phyloP scores from a whole-genome alignment of 192 early-diverging fungal species.

The Chytriomyces sp. region DNA sequence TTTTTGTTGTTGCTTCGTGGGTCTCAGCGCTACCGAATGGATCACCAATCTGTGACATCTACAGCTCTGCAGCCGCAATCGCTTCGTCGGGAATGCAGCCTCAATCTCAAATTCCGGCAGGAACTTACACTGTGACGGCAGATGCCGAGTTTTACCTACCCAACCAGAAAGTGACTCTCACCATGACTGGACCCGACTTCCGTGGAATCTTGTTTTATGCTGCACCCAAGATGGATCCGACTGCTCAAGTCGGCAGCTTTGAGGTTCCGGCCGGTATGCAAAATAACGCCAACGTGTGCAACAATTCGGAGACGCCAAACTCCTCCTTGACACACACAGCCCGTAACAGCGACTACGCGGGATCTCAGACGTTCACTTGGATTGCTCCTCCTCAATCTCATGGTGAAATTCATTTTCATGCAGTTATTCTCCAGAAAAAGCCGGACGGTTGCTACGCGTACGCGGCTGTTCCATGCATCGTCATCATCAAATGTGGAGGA shows the following conservation, averaged over 20 bases:
- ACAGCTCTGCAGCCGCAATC: background rate
- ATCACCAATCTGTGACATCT: constrained; percentile 8
- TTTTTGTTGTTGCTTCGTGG: too few species aligned
- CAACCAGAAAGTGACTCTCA: constrained; percentile 4
- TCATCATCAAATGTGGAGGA: too few species aligned
- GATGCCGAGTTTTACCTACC: background rate
- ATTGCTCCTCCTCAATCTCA: background rate
- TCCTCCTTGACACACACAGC: constrained; percentile 1
- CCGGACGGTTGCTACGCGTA: background rate
- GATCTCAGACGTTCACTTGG: background rate
- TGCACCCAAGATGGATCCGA: background rate
- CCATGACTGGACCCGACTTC: constrained; percentile 18
- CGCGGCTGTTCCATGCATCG: too few species aligned
- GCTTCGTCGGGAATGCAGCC: background rate
- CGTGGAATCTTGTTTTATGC: constrained; percentile 14
- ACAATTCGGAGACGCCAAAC: background rate
- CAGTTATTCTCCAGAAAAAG: background rate
- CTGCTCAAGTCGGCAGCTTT: constrained; percentile 7
- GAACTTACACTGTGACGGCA: background rate
- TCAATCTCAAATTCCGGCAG: background rate
- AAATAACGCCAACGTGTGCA: background rate
- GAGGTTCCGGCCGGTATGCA: background rate
- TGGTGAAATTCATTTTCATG: background rate
- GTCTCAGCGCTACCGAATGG: too few species aligned
- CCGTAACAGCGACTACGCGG: background rate